Evolutionary conservation across 306 rosid species (phyloP).

Genomic region (Cucurbita pepo): DNA sequence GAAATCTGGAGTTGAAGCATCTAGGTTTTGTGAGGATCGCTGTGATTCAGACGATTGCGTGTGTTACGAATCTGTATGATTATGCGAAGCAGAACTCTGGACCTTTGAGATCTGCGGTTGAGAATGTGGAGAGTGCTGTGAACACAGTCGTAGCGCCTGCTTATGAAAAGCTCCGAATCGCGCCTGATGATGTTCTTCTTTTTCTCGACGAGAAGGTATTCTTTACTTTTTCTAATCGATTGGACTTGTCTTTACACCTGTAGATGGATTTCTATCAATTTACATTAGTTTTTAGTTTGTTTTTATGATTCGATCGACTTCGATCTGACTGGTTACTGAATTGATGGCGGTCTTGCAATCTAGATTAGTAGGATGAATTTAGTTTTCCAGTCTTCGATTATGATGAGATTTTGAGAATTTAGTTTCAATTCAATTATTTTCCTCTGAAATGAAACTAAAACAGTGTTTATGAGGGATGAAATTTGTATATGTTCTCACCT

Average conservation of each 20-base stretch:
- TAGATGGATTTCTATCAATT: background rate
- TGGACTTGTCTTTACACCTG: background rate
- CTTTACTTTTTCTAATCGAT: background rate
- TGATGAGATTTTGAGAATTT: background rate
- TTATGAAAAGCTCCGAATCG: constrained; percentile 29
- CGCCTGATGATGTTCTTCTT: constrained; percentile 46
- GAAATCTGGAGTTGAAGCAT: constrained; percentile 34
- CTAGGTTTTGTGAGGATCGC: constrained; percentile 44
- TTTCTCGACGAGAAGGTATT: constrained; percentile 55
- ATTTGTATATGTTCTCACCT: background rate
- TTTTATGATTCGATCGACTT: background rate
- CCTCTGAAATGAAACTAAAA: background rate
- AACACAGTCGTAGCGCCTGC: constrained; percentile 49
- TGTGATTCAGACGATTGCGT: constrained; percentile 29
- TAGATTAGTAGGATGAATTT: background rate
- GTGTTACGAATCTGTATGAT: constrained; percentile 38
- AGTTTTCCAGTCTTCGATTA: background rate
- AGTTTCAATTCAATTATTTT: background rate
- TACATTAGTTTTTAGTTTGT: background rate
- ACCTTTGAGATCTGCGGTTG: constrained; percentile 47
- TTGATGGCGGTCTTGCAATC: background rate
- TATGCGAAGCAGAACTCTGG: constrained; percentile 62
- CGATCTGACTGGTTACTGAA: background rate
- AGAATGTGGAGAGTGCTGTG: constrained; percentile 40
- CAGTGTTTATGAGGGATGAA: background rate